Conservation (phyloP, 352 stramenopile genomes). For the Phytophthora agathidicida region DNA sequence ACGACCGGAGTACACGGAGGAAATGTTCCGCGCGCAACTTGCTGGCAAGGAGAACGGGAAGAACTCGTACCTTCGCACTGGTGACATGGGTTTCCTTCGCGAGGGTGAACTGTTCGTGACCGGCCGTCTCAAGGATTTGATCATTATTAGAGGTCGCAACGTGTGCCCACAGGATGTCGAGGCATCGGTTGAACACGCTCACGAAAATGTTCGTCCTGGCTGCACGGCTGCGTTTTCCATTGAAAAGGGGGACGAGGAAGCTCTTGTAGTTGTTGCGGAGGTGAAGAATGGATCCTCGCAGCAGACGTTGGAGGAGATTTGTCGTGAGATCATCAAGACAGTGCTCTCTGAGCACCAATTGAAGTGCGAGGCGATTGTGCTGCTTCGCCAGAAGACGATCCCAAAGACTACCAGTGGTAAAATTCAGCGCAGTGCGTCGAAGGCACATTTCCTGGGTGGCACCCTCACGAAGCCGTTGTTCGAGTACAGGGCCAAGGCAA, state of each 20-base stretch:
- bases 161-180: constrained; percentile 82
- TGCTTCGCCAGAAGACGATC: constrained; percentile 73
- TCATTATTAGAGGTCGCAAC: constrained; percentile 87
- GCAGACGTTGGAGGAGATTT: constrained; percentile 60
- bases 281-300: constrained; percentile 66
- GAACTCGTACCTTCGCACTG: constrained; percentile 61
- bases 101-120: constrained; percentile 78
- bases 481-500: constrained; percentile 53
- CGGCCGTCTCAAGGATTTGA: constrained; percentile 80
- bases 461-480: constrained; percentile 58
- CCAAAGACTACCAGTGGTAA: constrained; percentile 89
- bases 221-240: constrained; percentile 83
- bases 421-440: constrained; percentile 77
- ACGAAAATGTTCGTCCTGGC: constrained; percentile 72
- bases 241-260: constrained; percentile 79
- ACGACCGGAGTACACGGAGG: constrained; percentile 63
- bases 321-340: constrained; percentile 64
- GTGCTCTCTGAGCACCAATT: constrained; percentile 77
- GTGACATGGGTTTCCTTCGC: constrained; percentile 79
- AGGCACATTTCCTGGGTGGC: constrained; percentile 56
- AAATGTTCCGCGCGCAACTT: constrained; percentile 72
- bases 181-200: constrained; percentile 63
- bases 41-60: constrained; percentile 42
- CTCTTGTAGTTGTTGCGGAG: constrained; percentile 79
- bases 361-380: constrained; percentile 72